Evolutionary conservation across 305 asterid species (phyloP), one percentile per base, ranked within the genome.

Genomic region (Rubia occidens): DNA sequence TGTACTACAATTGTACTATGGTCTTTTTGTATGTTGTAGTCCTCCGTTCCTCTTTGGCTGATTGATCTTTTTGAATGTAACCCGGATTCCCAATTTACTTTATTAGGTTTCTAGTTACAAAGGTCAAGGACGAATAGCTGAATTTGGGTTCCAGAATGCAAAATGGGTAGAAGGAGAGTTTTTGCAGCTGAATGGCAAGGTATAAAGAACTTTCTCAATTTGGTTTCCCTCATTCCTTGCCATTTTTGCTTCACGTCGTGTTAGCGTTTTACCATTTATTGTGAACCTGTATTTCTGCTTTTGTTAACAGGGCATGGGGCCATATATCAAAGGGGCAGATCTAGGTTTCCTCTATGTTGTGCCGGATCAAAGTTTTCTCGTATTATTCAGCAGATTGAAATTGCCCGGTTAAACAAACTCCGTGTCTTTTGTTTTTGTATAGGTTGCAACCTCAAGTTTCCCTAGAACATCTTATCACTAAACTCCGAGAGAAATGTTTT

Each of bases 141-240:
- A 94, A 70, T 83, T 82, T 18, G 97, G 98, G 75, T 89, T 87
- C 84, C 73, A 74, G 78, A 89, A 90, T 64, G 91, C 95, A 24
- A 87, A 81, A 80, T 94, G 97, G 98, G 96, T 94, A 8, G 95
- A 90, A 76, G 98, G 97, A 0, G 97, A 90, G 79, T 95, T 94
- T 78, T 83, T 94, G 70, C 95, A 94, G 80, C 87, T 94, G 53
- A 89, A 86, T 17, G 95, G 97, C 80, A 94, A 85, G 99, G 99
- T 94, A 82, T 69, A 60, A 42, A 24, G 24, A 37, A 35, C 9
- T 7, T 39, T 11, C 42, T 2, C 6, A 18, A 67, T 39, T 35
- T 39, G 39, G 59, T 15, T 64, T 51, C 32, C 67, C 66, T 43
- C 26, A 24, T 26, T 37, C 26, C 49, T 3, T 8, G 54, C 62